Evolutionary conservation across 495 filamentous ascomycete genomes (phyloP).

Genomic region (Geopyxis carbonaria): DNA sequence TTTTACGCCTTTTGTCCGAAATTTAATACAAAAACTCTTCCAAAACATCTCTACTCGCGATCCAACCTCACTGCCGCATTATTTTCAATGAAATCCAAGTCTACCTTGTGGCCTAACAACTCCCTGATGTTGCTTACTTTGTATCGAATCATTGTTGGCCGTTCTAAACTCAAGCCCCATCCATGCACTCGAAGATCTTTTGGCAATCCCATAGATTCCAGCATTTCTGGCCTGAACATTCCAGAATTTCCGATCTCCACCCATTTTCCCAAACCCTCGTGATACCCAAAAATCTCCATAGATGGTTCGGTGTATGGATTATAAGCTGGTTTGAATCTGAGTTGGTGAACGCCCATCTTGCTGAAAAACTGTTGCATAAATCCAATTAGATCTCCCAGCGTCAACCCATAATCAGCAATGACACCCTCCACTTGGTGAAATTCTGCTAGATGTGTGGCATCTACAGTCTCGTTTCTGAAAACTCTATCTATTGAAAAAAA

Average conservation of each 20-base stretch:
- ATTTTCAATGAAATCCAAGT: slow-evolving; percentile 61
- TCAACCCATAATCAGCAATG: slow-evolving; percentile 85
- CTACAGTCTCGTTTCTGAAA: slow-evolving; percentile 90
- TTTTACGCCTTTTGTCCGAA: too few species aligned
- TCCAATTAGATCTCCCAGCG: slow-evolving; percentile 80
- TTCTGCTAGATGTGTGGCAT: slow-evolving; percentile 89
- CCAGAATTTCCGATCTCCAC: slow-evolving; percentile 96
- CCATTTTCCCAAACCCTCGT: slow-evolving; percentile 75
- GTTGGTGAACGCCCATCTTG: slow-evolving; percentile 79
- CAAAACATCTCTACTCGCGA: slow-evolving; percentile 46
- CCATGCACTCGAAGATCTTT: slow-evolving; percentile 78
- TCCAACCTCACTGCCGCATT: slow-evolving; percentile 73
- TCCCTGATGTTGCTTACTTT: slow-evolving; percentile 71
- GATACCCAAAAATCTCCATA: slow-evolving; percentile 92
- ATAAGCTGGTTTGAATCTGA: slow-evolving; percentile 95
- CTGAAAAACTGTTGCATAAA: slow-evolving; percentile 95
- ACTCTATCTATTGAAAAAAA: slow-evolving; percentile 98
- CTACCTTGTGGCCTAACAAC: slow-evolving; percentile 68
- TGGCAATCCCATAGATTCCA: slow-evolving; percentile 64
- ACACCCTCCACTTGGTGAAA: slow-evolving; percentile 99
- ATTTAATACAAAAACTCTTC: too few species aligned
- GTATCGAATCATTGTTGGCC: slow-evolving; percentile 97
- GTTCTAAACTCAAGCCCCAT: slow-evolving; percentile 76
- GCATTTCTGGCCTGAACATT: slow-evolving; percentile 96
- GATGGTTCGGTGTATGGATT: slow-evolving; percentile 96